Evolutionary conservation across 192 early-diverging fungal species (phyloP), one percentile per base, ranked within the genome.

Genomic region (Coemansia sp.): DNA sequence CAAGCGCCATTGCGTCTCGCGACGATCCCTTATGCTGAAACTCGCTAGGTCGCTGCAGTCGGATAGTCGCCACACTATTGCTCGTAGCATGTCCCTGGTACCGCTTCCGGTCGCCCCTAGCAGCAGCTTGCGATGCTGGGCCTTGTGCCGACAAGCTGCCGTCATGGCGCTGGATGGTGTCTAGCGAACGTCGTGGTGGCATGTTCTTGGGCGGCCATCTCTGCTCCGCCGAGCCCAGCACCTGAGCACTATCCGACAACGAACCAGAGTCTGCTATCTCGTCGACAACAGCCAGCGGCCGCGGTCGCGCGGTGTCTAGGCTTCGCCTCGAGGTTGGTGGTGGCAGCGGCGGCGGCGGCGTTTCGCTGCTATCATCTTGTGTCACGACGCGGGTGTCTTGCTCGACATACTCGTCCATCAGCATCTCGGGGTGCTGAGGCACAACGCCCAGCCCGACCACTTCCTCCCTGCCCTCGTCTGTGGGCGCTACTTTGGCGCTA

Each of bases 1-100:
- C 78, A 35, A 81, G 70, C 17, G 78, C 78, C 40, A 81, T 69
- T 2, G 78, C 78, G 32, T 81, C 78, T 22, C 78, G 65, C 31
- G 73, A 71, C 40, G 78, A 81, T 2, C 73, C 73, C 74, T 66
- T 85, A 42, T 59, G 82, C 81, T 41, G 65, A 60, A 71, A 71
- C 72, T 73, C 78, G 66, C 29, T 71, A 43, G 67, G 84, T 58
- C 61, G 86, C 82, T 62, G 86, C 76, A 67, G 68, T 65, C 74
- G 84, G 72, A 67, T 85, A 57, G 67, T 85, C 43, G 58, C 84
- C 49, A 66, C 67, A 70, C 72, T 78, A 53, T 25, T 75, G 67
- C 65, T 79, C 51, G 62, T 62, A 61, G 62, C 59, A 63, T 68
- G 82, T 53, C 67, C 76, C 40, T 40, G 49, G 8, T 66, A 64